Base-by-base conservation (phyloP, 2,329 filamentous ascomycete species). In the Trichoderma aggressivum region DNA sequence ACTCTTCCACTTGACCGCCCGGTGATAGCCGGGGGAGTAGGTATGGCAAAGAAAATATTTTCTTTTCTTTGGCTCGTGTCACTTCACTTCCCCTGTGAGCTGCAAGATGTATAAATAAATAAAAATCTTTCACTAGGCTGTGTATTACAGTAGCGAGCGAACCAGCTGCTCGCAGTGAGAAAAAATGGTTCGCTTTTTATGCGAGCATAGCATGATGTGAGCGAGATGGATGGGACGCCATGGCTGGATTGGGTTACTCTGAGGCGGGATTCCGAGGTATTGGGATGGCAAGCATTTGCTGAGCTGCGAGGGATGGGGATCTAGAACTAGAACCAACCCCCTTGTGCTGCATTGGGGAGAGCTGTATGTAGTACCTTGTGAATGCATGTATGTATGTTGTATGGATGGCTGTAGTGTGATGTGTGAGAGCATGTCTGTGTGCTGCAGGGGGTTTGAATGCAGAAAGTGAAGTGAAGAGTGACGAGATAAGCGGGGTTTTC, bases 151-250 rank as follows among this genome's bases (percentile, higher is more conserved):
- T 24, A 32, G 30, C 28, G 55, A 24, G n/a, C 18, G 28, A 32
- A 34, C 18, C 56, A 59, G 56, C 16, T 14, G 26, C 28, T 21
- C 0, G 28, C 28, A 32, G 56, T 32, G 18, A 59, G 55, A 50
- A 24, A 67, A 26, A 34, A 34, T 69, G 55, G 55, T 60, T 34
- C 60, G 55, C 21, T 69, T 69, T 61, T 69, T 26, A 69, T 69
- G 65, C 65, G 60, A 69, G 65, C 65, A 69, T 69, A 69, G 65
- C 65, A 69, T 69, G 65, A 69, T 69, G 36, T 50, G 39, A 56
- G 39, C n/a, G 24, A 28, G 53, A 39, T 26, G 47, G 47, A 55
- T 65, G 24, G 53, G 39, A 24, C 28, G 56, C 65, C 56, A 61
- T 43, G 56, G 56, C 65, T 59, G n/a, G 36, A 50, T 60, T 16